These are phyloP conservation scores for Saccharomycopsis oosterbeekiorum DNA, from an alignment of 805 yeast genomes.

Conservation along the genomic window DNA sequence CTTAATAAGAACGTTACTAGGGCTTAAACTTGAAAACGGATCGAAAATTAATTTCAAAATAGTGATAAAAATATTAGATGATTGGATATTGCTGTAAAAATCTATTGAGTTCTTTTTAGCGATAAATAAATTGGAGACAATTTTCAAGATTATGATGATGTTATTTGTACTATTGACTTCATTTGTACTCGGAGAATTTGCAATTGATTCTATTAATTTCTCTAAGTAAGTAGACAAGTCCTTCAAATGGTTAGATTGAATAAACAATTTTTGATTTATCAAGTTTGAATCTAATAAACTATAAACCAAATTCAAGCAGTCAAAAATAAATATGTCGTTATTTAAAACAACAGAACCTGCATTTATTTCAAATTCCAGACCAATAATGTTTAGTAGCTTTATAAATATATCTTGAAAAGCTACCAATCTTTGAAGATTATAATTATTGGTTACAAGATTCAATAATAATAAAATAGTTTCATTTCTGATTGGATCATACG, in stretches of 20 bases:
- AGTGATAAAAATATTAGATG: constrained; percentile 51
- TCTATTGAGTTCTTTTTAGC: constrained; percentile 6
- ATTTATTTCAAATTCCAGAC: constrained; percentile 39
- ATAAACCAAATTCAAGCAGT: constrained; percentile 67
- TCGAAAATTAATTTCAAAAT: constrained; percentile 66
- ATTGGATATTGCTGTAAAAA: constrained; percentile 3
- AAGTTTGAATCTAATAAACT: constrained; percentile 73
- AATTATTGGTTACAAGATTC: constrained; percentile 72
- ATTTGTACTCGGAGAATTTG: background rate
- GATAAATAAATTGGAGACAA: constrained; percentile 11
- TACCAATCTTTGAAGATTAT: constrained; percentile 82
- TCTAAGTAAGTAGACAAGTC: constrained; percentile 9
- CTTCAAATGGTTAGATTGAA: constrained; percentile 56
- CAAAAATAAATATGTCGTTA: constrained; percentile 89
- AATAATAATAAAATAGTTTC: constrained; percentile 77
- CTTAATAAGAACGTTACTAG: constrained; percentile 45
- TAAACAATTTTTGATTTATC: constrained; percentile 78
- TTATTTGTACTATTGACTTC: constrained; percentile 1
- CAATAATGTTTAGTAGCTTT: constrained; percentile 64
- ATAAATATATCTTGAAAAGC: constrained; percentile 94
- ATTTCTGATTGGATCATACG: constrained; percentile 79
- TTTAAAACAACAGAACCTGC: constrained; percentile 55
- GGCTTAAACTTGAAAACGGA: constrained; percentile 33
- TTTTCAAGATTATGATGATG: constrained; percentile 7
- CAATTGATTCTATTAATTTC: background rate